Evolutionary conservation across 345 rosid species (phyloP), one percentile per base, ranked within the genome.

Genomic region (Psidium friedrichsthalianum): DNA sequence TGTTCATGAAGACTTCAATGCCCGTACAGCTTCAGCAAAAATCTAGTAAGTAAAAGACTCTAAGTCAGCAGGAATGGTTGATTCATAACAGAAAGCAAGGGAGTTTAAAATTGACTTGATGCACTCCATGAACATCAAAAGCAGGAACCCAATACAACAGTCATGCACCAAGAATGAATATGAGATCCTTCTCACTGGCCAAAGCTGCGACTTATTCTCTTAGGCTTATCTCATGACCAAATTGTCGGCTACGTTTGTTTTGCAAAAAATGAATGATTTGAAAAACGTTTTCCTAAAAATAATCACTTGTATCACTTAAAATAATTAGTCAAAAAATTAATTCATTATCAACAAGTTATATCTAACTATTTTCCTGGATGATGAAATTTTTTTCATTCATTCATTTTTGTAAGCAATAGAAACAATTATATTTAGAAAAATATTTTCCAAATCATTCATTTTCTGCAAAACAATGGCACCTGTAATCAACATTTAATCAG

Each of bases 21-120:
- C 93, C 84, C 83, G 87, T 36, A 93, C 78, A 0, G 93, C 93
- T 0, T 91, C 92, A 74, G 92, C 91, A 90, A 93, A 91, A 58
- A 91, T 87, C 93, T 93, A 85, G 5, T 61, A 78, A 51, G 53
- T 55, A 69, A 11, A 87, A 9, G 56, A 36, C 83, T 76, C 22
- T 61, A 32, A 52, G 61, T 83, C 87, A 89, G 51, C 40, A 55
- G 32, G 22, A 27, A 74, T 24, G 27, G 82, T 61, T 52, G 22
- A 27, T 85, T 42, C 11, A 10, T 55, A 14, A 74, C 42, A 11
- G 49, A 25, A 51, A 55, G 22, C 13, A 24, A 69, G 47, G 47
- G 15, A 36, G 47, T 69, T 69, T 44, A 69, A 69, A 32, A 69
- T 69, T 32, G 16, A 20, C 64, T 13, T 21, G 55, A 53, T 6